Conservation (phyloP, 192 early-diverging fungal genomes). For the Chytriomyces hyalinus region DNA sequence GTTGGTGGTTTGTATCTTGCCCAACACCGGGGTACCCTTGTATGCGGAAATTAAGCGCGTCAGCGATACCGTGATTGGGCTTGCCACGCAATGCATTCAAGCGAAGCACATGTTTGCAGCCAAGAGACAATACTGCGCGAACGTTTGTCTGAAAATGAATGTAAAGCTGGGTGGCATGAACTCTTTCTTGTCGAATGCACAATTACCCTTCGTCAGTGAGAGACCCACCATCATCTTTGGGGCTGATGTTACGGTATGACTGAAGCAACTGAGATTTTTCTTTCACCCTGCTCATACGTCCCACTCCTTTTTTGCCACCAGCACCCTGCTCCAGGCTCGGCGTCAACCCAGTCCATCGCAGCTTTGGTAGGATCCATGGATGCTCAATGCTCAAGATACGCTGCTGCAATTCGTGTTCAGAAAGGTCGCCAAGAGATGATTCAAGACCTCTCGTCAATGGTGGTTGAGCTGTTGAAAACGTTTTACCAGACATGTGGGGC, state of each 20-base stretch:
- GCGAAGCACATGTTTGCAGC: constrained; percentile 74
- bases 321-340: constrained; percentile 58
- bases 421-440: constrained; percentile 57
- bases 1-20: constrained; percentile 83
- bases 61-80: constrained; percentile 84
- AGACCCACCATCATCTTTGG: constrained; percentile 85
- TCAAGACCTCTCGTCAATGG: constrained; percentile 57
- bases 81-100: constrained; percentile 92
- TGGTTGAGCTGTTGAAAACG: constrained; percentile 60
- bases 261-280: constrained; percentile 2
- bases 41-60: constrained; percentile 91
- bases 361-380: constrained; percentile 68
- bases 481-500: constrained; percentile 63
- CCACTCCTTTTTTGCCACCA: constrained; percentile 20
- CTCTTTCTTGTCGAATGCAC: constrained; percentile 60
- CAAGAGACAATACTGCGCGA: constrained; percentile 93
- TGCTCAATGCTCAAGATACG: constrained; percentile 63
- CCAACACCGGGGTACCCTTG: constrained; percentile 75
- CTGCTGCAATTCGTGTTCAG: constrained; percentile 59
- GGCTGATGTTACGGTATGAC: constrained; percentile 78
- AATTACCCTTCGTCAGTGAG: constrained; percentile 74
- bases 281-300: neutral
- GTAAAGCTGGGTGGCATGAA: constrained; percentile 93
- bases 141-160: constrained; percentile 93
- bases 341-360: constrained; percentile 63